Base-by-base conservation (phyloP, 1,284 basidiomycete species). In the Pseudozyma hubeiensis region DNA sequence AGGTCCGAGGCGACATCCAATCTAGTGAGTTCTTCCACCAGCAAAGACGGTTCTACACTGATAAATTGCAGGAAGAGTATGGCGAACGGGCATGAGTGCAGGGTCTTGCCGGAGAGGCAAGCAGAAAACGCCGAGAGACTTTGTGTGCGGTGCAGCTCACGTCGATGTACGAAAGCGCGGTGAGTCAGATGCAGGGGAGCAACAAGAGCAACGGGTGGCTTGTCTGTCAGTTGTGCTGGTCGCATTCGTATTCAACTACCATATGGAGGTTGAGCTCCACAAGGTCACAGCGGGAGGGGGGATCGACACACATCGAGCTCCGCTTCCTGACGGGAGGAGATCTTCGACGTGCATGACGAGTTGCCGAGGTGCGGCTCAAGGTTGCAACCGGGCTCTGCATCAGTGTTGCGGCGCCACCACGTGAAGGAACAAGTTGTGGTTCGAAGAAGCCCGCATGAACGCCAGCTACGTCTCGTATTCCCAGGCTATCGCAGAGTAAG, bases 21-120 rank as follows among this genome's bases (percentile, higher is more conserved):
- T 14, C 40, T 41, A n/a, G 2, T 24, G 24, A 24, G 24, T 24
- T 24, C 24, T 41, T n/a, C 10, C 7, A 41, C 11, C 40, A 37
- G 35, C 35, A 10, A 10, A 14, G 35, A 37, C 10, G 14, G 35
- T 37, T 9, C 35, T 14, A 37, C 14, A 14, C 35, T 37, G 35
- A 37, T 37, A 14, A 37, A 37, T 10, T 37, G 35, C 35, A 37
- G 35, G 8, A 14, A 41, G 7, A 16, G 40, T 41, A 41, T 41
- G 30, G 49, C 49, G 50, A 29, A 52, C 37, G 50, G 39, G 39
- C 31, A 37, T n/a, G 24, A 9, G 48, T 58, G 33, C 48, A 58
- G 55, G 55, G 55, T 58, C 48, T 35, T 41, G 19, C 55, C 48
- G 48, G 39, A 58, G 41, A 37, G 41, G 39, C 10, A 30, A 44